Evolutionary conservation across 108 stramenopile species (phyloP).

Genomic region (Stephanodiscus triporus): DNA sequence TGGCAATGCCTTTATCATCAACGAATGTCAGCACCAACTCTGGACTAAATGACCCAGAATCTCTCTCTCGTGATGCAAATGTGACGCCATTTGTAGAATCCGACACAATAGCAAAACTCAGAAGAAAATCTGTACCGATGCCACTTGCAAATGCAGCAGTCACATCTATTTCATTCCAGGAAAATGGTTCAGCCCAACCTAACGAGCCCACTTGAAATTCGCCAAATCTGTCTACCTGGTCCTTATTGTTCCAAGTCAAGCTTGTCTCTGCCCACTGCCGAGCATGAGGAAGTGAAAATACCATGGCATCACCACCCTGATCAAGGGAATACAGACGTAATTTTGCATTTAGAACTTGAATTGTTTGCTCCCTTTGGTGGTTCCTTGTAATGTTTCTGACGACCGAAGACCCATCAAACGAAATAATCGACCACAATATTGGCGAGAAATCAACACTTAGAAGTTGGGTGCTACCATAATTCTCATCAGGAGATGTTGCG

Average conservation of each 20-base stretch:
- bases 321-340: not conserved
- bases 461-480: not conserved
- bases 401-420: not conserved
- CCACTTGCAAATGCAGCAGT: conserved; percentile 1
- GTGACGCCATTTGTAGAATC: not conserved
- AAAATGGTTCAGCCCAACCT: not conserved
- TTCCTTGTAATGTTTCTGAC: not conserved
- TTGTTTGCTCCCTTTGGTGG: not conserved
- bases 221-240: not conserved
- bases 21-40: conserved; percentile 1
- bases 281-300: not conserved
- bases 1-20: too few relatives aligned
- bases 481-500: not conserved
- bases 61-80: not conserved
- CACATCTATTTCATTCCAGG: conserved; percentile 7
- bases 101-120: not conserved
- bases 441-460: not conserved
- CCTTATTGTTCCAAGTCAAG: conserved; percentile 11
- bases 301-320: not conserved
- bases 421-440: conserved; percentile 1
- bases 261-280: conserved; percentile 2
- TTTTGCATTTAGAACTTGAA: not conserved
- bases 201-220: conserved; percentile 9
- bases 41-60: conserved; percentile 1
- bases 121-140: not conserved